phyloP scores from a whole-genome alignment of 495 filamentous ascomycete genomes.

The Halenospora varia region DNA sequence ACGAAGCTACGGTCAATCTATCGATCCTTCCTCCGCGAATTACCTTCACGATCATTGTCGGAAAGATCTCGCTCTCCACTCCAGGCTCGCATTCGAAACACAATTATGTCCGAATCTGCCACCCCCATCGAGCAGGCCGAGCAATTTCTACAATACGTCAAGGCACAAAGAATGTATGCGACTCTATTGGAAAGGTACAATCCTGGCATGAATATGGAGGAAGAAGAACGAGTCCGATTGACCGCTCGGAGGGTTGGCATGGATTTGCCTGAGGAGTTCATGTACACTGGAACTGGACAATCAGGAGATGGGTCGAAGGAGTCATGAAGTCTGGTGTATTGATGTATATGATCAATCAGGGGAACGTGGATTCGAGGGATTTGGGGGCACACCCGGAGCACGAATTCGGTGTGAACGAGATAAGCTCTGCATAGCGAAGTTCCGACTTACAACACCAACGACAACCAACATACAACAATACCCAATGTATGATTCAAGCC shows the following conservation, averaged over 20 bases:
- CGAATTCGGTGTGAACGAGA: no score
- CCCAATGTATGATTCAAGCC: no score
- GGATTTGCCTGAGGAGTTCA: conserved; percentile 65
- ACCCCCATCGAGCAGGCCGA: conserved; percentile 55
- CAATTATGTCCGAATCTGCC: conserved; percentile 38
- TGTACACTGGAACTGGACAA: not conserved
- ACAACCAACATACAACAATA: no score
- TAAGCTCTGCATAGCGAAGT: no score
- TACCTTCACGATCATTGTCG: conserved; percentile 64
- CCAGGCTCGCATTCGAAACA: conserved; percentile 53
- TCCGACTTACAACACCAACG: no score
- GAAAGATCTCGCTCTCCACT: conserved; percentile 46
- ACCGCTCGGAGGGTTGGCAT: conserved; percentile 86
- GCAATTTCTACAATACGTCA: conserved; percentile 74
- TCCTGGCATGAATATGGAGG: conserved; percentile 76
- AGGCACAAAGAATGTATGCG: conserved; percentile 77
- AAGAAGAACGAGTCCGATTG: conserved; percentile 79
- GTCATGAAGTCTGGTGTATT: conserved; percentile 1
- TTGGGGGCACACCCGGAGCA: no score
- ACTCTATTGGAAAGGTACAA: conserved; percentile 87
- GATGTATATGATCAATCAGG: no score
- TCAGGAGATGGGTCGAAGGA: conserved; percentile 6
- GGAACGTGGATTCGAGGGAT: no score
- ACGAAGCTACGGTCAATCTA: conserved; percentile 72
- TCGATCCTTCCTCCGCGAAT: conserved; percentile 84